phyloP scores from a whole-genome alignment of 176 grass and related monocot genomes.

The Aegilops longissima region DNA sequence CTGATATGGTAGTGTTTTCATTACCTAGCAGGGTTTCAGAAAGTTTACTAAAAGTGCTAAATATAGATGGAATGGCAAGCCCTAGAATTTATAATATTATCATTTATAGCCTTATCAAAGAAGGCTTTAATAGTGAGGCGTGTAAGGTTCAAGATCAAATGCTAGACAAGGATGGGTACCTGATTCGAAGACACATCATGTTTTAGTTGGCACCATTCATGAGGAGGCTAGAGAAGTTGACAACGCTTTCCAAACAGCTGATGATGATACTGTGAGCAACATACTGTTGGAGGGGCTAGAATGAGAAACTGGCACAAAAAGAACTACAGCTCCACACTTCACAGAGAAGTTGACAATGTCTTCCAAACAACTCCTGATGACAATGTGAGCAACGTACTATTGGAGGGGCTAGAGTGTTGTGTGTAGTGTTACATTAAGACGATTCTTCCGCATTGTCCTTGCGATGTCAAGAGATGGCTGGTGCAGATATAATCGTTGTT shows the following conservation, averaged over 20 bases:
- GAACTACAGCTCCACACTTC: background rate
- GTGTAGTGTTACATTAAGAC: no score
- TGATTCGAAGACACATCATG: slow-evolving; percentile 50
- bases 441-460: no score
- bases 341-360: background rate
- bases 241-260: slow-evolving; percentile 13
- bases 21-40: slow-evolving; percentile 40
- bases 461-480: no score
- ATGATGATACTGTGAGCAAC: slow-evolving; percentile 49
- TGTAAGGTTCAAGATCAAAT: slow-evolving; percentile 60
- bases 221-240: slow-evolving; percentile 5
- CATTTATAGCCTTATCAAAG: slow-evolving; percentile 58
- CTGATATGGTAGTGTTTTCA: slow-evolving; percentile 6
- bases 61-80: slow-evolving; percentile 26
- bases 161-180: slow-evolving; percentile 66
- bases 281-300: slow-evolving; percentile 58
- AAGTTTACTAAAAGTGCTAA: slow-evolving; percentile 46
- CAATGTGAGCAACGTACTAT: slow-evolving; percentile 53
- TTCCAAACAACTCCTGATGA: slow-evolving; percentile 30
- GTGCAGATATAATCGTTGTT: no score
- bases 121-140: slow-evolving; percentile 47
- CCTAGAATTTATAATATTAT: slow-evolving; percentile 53
- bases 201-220: slow-evolving; percentile 32
- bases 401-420: slow-evolving; percentile 44
- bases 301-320: background rate